Base-by-base conservation (phyloP, 148 eudicot genomes). In the Mesembryanthemum crystallinum region DNA sequence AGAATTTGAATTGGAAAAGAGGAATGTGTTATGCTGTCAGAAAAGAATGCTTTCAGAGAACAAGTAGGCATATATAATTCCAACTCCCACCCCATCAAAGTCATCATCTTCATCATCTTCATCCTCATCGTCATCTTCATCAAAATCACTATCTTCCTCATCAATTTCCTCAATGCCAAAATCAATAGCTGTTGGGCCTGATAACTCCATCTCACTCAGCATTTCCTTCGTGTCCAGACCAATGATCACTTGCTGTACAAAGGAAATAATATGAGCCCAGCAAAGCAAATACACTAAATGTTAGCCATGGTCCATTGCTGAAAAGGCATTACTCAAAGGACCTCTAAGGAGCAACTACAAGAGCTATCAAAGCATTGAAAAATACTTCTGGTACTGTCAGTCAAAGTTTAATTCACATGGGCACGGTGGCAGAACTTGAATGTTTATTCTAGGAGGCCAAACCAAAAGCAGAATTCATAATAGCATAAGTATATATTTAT, bases 191-290 rank as follows among this genome's bases (percentile, higher is more conserved):
- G 90, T 78, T 71, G 85, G 87, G 68, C 89, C 88, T 58, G 88
- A 74, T 52, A 87, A 82, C 74, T 92, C 97, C 90, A 92, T 85
- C 82, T 92, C 96, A 72, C 82, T 79, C 72, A 90, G 71, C 89
- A 89, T 77, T 78, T 95, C 97, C 71, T 85, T 82, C 47, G 98
- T 92, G 79, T 95, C 92, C 54, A 95, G 79, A 76, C 98, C 98
- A 78, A 95, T 80, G 52, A 95, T 90, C 78, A 92, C 97, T 87
- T 95, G 97, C 98, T 95, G 97, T 96, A 90, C 66, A 71, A 66
- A 77, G 64, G 58, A 76, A 62, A 61, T 70, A 73, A 29, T 45
- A 49, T 30, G 58, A 70, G 81, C 72, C 52, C 35, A 33, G 70
- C 58, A 73, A 61, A 37, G 17, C 23, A 77, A 65, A 73, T 69